Conservation (phyloP, 2,329 filamentous ascomycete genomes). For the Epichloe gansuensis region DNA sequence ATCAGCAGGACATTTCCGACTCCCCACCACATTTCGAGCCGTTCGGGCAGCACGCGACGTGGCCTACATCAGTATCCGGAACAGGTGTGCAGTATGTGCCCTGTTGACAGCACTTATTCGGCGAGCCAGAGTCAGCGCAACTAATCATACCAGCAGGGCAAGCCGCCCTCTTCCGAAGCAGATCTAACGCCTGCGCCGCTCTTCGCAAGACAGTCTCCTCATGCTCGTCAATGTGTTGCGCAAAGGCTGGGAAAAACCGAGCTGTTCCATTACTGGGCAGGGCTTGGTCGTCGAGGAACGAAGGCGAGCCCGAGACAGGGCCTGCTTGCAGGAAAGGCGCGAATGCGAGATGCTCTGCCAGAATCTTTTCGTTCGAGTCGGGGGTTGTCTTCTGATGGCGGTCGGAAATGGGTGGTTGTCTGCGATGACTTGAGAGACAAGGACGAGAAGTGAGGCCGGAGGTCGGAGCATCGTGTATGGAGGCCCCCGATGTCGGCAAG, state of each 20-base stretch:
- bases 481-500: background rate
- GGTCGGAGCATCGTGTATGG: background rate
- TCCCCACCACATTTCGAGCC: conserved; percentile 51
- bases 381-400: conserved; percentile 61
- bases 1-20: conserved; percentile 49
- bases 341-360: conserved; percentile 52
- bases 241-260: conserved; percentile 36
- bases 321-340: conserved; percentile 11
- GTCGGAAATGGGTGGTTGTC: conserved; percentile 34
- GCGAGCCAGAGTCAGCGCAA: conserved; percentile 51
- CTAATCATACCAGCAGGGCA: conserved; percentile 56
- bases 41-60: conserved; percentile 62
- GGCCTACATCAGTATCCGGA: conserved; percentile 48
- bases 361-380: conserved; percentile 63
- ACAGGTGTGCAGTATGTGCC: conserved; percentile 55
- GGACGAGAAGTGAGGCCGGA: conserved; percentile 4
- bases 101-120: conserved; percentile 62
- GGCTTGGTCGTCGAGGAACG: conserved; percentile 13
- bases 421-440: conserved; percentile 22
- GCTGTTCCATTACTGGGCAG: conserved; percentile 10
- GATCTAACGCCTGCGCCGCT: conserved; percentile 32
- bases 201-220: conserved; percentile 25
- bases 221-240: conserved; percentile 28
- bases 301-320: conserved; percentile 16
- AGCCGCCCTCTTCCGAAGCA: conserved; percentile 46